Evolutionary conservation across 495 filamentous ascomycete genomes (phyloP).

Genomic region (Opeltia flavorubescens): DNA sequence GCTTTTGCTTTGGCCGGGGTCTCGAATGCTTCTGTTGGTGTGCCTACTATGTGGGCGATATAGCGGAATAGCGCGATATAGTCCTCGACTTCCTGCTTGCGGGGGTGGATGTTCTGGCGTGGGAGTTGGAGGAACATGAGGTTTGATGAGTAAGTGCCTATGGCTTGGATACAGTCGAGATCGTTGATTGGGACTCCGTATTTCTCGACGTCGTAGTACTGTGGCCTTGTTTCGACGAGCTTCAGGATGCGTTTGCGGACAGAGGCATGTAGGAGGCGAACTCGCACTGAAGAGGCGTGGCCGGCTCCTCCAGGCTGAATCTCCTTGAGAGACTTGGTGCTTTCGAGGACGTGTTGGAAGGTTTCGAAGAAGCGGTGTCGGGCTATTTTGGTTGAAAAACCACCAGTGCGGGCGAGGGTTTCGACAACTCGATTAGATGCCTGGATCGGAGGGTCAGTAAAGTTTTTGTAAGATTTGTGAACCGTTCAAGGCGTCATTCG

Average conservation of each 20-base stretch:
- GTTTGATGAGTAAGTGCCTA: conserved; percentile 50
- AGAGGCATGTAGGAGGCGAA: conserved; percentile 67
- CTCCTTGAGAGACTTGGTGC: conserved; percentile 47
- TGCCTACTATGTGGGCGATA: conserved; percentile 57
- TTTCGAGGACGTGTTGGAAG: conserved; percentile 59
- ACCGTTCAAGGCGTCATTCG: too few relatives aligned
- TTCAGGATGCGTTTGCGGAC: conserved; percentile 48
- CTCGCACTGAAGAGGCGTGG: conserved; percentile 52
- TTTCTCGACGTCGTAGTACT: conserved; percentile 46
- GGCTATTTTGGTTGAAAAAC: conserved; percentile 54
- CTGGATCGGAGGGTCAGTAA: too few relatives aligned
- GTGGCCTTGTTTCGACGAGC: conserved; percentile 36
- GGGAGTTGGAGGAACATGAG: too few relatives aligned
- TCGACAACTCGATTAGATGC: too few relatives aligned
- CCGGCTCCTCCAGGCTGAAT: conserved; percentile 57
- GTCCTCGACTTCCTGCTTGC: conserved; percentile 46
- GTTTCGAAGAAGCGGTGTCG: conserved; percentile 53
- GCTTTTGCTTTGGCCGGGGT: conserved; percentile 38
- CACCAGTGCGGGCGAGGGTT: conserved; percentile 59
- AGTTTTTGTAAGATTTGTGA: too few relatives aligned
- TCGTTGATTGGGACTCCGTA: conserved; percentile 62
- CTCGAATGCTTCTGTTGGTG: conserved; percentile 42
- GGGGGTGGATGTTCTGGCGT: conserved; percentile 56
- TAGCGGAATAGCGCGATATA: conserved; percentile 69
- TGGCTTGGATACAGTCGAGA: conserved; percentile 57